Base-by-base conservation (phyloP, 2,329 filamentous ascomycete species). In the Cordyceps militaris region DNA sequence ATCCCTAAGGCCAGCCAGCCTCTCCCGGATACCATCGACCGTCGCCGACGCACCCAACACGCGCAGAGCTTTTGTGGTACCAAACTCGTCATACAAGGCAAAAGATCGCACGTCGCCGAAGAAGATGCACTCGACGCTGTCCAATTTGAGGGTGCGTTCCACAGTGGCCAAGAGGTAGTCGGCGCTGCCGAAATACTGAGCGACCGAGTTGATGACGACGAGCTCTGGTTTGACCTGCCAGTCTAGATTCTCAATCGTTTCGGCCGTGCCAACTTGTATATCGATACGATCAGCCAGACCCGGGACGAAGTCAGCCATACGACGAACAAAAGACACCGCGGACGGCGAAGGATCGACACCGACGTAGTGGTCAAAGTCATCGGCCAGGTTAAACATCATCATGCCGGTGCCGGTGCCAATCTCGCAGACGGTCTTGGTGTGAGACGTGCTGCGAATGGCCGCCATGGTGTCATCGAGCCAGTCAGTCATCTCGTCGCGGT, bases 401-500 rank as follows among this genome's bases (percentile, higher is more conserved):
- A 69, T 71, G 0, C 69, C 69, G 0, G 63, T 58, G 1, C 68
- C 69, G 1, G 67, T 65, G 1, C 69, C 69, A 0, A 71, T 56
- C 46, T 70, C 69, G 0, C 70, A 60, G 0, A 70, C 63, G 1
- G 59, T 58, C 3, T 59, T 38, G 5, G 6, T 14, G 13, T 26
- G 36, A 9, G 4, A 3, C 6, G 59, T 62, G 5, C 65, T 60
- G 11, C 47, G 59, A 1, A 69, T 61, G 0, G 62, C 58, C 5
- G 16, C n/a, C 1, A 70, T 65, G 0, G 67, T 68, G 11, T 70
- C 69, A 9, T 69, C 63, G 0, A 71, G 60, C 69, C 69, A 71
- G 48, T 69, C 68, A 3, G 65, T 53, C 69, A 71, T 70, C 26
- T 70, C 66, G 1, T 1, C 54, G 32, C 61, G 64, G 42, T 66